These are phyloP conservation scores for Phytophthora quininea DNA, from an alignment of 352 stramenopile genomes.

Conservation along the genomic window DNA sequence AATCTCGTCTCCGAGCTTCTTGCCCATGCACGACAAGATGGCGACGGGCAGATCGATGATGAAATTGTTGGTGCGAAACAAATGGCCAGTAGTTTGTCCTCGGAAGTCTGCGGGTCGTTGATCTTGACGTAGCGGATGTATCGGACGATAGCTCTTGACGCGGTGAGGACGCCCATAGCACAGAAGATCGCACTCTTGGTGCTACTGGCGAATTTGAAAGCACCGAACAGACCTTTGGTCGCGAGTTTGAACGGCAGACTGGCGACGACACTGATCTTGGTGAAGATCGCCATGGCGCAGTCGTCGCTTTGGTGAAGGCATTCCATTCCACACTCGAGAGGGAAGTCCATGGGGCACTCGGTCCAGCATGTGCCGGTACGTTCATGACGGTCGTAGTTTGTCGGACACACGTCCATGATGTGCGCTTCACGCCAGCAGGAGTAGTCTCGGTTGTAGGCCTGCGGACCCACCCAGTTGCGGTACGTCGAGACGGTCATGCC, in stretches of 20 bases:
- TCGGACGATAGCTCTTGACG: conserved; percentile 31
- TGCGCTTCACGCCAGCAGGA: conserved; percentile 34
- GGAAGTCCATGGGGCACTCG: conserved; percentile 47
- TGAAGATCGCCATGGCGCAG: conserved; percentile 39
- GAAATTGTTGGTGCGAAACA: conserved; percentile 46
- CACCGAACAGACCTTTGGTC: conserved; percentile 55
- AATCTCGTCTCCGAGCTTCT: not conserved
- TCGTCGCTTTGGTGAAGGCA: conserved; percentile 44
- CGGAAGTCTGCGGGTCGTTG: conserved; percentile 27
- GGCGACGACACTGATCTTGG: conserved; percentile 37
- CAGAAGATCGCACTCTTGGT: conserved; percentile 41
- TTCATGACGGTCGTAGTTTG: conserved; percentile 41
- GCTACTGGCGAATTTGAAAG: conserved; percentile 36
- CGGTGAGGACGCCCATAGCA: conserved; percentile 28
- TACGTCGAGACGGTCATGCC: conserved; percentile 16
- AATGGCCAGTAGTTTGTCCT: conserved; percentile 39
- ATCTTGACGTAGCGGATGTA: conserved; percentile 36
- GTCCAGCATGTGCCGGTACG: conserved; percentile 57
- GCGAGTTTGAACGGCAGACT: conserved; percentile 42
- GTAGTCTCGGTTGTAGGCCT: conserved; percentile 1
- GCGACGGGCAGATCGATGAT: conserved; percentile 49
- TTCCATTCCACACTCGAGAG: conserved; percentile 39
- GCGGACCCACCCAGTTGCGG: conserved; percentile 44
- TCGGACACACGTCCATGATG: conserved; percentile 37
- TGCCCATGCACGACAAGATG: conserved; percentile 43